Conservation (phyloP, 768 basidiomycete genomes). For the Trametes coccinea region DNA sequence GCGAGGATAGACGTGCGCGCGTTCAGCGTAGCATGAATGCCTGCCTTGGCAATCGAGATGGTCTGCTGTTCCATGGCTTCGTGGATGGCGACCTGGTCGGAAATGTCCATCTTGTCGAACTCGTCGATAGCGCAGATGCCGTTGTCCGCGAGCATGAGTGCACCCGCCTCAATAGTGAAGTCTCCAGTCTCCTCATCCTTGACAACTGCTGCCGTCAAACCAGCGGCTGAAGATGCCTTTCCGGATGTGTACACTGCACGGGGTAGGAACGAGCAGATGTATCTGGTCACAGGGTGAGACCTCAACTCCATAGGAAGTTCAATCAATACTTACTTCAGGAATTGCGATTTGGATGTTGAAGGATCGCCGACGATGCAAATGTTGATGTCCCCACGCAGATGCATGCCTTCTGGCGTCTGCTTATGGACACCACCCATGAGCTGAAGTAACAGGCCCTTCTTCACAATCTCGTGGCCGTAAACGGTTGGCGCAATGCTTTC, state of each 20-base stretch:
- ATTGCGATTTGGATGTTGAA: constrained; percentile 96
- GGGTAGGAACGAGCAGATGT: constrained; percentile 96
- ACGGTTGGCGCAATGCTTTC: constrained; percentile 97
- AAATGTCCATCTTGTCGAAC: constrained; percentile 99
- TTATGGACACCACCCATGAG: constrained; percentile 99
- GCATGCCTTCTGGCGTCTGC: constrained; percentile 93
- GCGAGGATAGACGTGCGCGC: constrained; percentile 97
- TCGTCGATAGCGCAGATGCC: constrained; percentile 99
- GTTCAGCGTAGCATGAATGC: constrained; percentile 97
- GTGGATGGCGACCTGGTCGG: constrained; percentile 98
- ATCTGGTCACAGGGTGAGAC: constrained; percentile 48
- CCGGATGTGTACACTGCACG: constrained; percentile 98
- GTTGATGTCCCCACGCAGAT: constrained; percentile 97
- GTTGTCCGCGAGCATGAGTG: constrained; percentile 98
- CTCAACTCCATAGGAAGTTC: neutral
- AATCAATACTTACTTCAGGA: constrained; percentile 75
- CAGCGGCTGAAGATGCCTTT: constrained; percentile 98
- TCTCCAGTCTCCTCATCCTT: constrained; percentile 99
- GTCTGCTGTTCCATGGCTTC: constrained; percentile 99
- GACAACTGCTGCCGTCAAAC: constrained; percentile 97
- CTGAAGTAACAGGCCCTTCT: constrained; percentile 94
- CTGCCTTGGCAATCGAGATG: constrained; percentile 98
- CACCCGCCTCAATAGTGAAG: constrained; percentile 99
- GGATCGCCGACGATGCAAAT: constrained; percentile 99
- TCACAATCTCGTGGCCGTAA: constrained; percentile 98